Base-by-base conservation (phyloP, 306 rosid species). In the Quercus agrifolia region DNA sequence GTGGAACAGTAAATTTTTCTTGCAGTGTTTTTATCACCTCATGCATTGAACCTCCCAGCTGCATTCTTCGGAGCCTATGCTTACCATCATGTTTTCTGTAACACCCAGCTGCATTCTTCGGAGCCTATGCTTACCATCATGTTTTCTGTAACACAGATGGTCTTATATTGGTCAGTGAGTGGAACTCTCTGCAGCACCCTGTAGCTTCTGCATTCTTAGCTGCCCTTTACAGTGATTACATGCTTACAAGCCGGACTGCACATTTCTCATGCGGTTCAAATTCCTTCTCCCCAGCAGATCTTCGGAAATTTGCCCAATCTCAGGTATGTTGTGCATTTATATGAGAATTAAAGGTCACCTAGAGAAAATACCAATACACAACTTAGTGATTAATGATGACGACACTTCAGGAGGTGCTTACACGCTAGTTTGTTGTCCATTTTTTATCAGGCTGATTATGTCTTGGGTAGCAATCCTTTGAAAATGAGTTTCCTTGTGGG, bases 131-230 rank as follows among this genome's bases (percentile, higher is more conserved):
- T 78, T 69, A 68, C 59, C 15, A 44, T 78, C 41, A 12, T 61
- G 44, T 10, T 58, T 18, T 81, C 73, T 75, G 25, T 56, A 7
- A 74, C 78, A 58, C 89, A 96, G 99, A 46, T 74, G 98, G 96
- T 72, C 90, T 96, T 64, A 78, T 96, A 83, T 93, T 90, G 96
- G 92, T 96, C 79, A 90, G 92, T 77, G 81, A 96, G 41, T 91
- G 99, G 99, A 90, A 96, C 64, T 27, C 98, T 59, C 84, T 96
- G 86, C 99, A 93, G 81, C 99, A 96, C n/a, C 94, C 98, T 10
- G 93, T 96, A 74, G 93, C 99, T 83, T 87, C 99, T 76, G 94
- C 99, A 57, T 96, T 96, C 93, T 85, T 96, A 71, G 98, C 97
- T 82, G 80, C 89, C 73, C 46, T 96, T 84, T 96, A 90, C 85